Conservation (phyloP, 1,284 basidiomycete species). For the Rhodotorula mucilaginosa region DNA sequence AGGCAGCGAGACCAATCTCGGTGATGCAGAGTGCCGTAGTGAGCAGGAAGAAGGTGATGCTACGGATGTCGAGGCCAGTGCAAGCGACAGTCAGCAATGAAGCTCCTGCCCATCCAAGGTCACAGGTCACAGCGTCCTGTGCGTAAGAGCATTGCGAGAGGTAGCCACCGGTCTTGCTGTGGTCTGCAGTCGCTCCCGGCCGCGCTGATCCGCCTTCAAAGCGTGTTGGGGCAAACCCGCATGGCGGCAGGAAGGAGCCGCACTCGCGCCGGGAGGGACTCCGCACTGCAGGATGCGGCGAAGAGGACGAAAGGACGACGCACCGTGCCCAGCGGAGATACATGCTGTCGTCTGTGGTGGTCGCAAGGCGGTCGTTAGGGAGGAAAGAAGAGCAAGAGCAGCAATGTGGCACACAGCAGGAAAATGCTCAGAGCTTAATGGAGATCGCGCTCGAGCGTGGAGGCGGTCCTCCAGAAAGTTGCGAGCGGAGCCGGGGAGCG, state of each 20-base stretch:
- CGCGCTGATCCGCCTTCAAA: background rate
- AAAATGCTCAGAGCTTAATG: background rate
- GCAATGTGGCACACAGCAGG: background rate
- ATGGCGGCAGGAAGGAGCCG: background rate
- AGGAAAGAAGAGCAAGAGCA: background rate
- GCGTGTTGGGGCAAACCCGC: background rate
- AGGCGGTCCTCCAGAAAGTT: no score
- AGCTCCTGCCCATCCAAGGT: no score
- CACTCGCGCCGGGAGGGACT: background rate
- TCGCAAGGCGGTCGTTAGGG: background rate
- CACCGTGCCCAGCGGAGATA: conserved; percentile 17
- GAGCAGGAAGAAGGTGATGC: conserved; percentile 11
- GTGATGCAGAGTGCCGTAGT: conserved; percentile 20
- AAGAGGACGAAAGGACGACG: background rate
- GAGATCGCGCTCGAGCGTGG: no score
- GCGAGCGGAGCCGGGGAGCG: no score
- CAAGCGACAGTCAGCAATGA: no score
- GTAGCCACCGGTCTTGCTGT: background rate
- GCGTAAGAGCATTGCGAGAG: background rate
- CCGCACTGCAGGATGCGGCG: background rate
- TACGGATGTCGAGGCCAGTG: background rate
- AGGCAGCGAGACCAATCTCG: conserved; percentile 20
- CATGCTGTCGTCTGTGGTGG: conserved; percentile 5
- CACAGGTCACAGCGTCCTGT: background rate
- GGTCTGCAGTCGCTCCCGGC: background rate